Base-by-base conservation (phyloP, 2,329 filamentous ascomycete genomes). In the Colletotrichum sp. region DNA sequence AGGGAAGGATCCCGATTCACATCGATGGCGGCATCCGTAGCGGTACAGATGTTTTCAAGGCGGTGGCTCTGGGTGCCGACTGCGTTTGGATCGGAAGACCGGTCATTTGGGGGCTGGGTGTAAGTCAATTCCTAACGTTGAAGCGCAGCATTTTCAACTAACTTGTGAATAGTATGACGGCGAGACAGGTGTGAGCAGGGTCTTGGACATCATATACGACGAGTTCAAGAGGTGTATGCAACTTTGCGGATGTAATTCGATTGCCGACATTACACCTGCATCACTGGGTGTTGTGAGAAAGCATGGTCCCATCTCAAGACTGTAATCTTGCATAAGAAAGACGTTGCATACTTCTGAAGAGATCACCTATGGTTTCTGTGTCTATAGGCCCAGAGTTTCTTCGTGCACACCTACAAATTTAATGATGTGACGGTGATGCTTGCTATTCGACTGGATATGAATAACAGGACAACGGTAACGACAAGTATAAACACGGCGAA, bases 1-100 rank as follows among this genome's bases (percentile, higher is more conserved):
- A 89, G 16, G 86, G 86, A 1, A 85, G 82, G 75, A 86, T 88
- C 8, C 81, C 82, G 2, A 39, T 67, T 16, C 28, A 57, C 26
- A 36, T 60, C 3, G 66, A 69, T 16, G 66, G 66, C 21, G 66
- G 66, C 15, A 59, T 69, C 21, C 49, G 66, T 16, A 57, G 28
- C 0, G 66, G 66, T 0, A 69, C 44, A 13, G 66, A 69, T n/a
- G 24, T 69, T 9, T 67, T 69, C 30, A 69, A 69, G 34, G 66
- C 66, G 24, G n/a, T 69, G 28, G 49, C 52, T n/a, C 49, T 69
- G 1, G 66, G 66, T 24, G 66, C 66, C 4, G 49, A 69, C 12
- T 59, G 49, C 30, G 39, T 57, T 18, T 69, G 39, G 44, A 26
- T 59, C 12, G 66, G 66, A 24, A 21, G 66, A 2, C 24, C 49